These are phyloP conservation scores for Dactylella cylindrospora DNA, from an alignment of 2,329 filamentous ascomycete genomes.

Conservation along the genomic window DNA sequence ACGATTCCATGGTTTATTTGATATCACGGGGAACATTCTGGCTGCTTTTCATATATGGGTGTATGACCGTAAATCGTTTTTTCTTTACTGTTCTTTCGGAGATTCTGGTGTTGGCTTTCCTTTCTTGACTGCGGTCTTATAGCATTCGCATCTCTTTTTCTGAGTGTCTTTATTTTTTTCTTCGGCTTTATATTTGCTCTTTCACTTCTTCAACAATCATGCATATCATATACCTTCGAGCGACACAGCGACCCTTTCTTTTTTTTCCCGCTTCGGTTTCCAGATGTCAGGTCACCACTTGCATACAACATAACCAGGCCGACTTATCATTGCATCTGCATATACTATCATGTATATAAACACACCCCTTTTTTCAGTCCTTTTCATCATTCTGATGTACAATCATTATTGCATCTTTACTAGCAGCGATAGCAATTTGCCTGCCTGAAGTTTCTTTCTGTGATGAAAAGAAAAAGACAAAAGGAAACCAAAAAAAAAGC, in stretches of 20 bases:
- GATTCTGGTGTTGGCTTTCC: constrained; percentile 34
- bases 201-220: not conserved
- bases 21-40: constrained; percentile 30
- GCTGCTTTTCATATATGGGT: constrained; percentile 39
- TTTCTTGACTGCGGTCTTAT: constrained; percentile 10
- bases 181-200: not conserved
- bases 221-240: not conserved
- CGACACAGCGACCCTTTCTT: not conserved
- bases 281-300: not conserved
- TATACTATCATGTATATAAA: too few relatives aligned
- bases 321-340: too few relatives aligned
- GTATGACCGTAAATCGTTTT: constrained; percentile 28
- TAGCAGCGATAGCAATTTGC: too few relatives aligned
- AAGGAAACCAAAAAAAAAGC: too few relatives aligned
- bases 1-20: constrained; percentile 26
- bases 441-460: too few relatives aligned
- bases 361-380: too few relatives aligned
- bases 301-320: too few relatives aligned
- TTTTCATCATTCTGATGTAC: too few relatives aligned
- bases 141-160: not conserved
- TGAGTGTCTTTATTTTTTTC: not conserved
- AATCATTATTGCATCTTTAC: too few relatives aligned
- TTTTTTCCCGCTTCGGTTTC: not conserved
- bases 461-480: too few relatives aligned
- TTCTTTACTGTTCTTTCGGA: constrained; percentile 11